These are phyloP conservation scores for Dactylellina parvicollis DNA, from an alignment of 2,329 filamentous ascomycete genomes.

Conservation along the genomic window DNA sequence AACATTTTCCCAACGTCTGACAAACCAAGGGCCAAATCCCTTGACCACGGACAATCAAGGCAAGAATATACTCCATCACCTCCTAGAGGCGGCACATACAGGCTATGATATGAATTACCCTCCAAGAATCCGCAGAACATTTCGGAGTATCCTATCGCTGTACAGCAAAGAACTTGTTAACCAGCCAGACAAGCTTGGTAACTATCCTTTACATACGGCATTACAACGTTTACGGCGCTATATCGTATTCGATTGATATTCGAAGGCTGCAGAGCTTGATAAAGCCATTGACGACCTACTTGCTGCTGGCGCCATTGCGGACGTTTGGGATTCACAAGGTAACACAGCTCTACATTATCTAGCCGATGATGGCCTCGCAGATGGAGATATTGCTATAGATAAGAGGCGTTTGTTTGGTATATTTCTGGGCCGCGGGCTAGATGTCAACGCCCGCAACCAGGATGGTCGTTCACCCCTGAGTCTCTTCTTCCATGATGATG, in stretches of 20 bases:
- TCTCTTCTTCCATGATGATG: neutral
- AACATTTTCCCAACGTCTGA: neutral
- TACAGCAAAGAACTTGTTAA: neutral
- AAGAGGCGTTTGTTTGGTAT: neutral
- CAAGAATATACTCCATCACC: conserved; percentile 4
- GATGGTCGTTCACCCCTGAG: neutral
- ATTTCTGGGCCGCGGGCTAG: neutral
- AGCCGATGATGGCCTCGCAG: neutral
- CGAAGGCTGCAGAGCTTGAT: neutral
- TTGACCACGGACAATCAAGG: neutral
- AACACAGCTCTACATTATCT: neutral
- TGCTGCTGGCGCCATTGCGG: neutral
- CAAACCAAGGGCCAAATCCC: neutral
- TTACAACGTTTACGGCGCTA: neutral
- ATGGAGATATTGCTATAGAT: neutral
- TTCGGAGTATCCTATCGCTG: neutral
- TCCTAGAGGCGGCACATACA: neutral
- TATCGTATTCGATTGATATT: neutral
- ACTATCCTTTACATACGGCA: neutral
- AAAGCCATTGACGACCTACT: neutral
- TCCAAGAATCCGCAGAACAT: neutral
- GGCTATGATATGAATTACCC: neutral
- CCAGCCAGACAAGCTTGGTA: neutral
- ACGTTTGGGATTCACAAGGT: neutral
- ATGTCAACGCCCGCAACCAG: neutral